Percentiles rank a stretch among this genome's conserved stretches.
Conservation (phyloP, 1,284 basidiomycete genomes). For the Omphalotus olearius region DNA sequence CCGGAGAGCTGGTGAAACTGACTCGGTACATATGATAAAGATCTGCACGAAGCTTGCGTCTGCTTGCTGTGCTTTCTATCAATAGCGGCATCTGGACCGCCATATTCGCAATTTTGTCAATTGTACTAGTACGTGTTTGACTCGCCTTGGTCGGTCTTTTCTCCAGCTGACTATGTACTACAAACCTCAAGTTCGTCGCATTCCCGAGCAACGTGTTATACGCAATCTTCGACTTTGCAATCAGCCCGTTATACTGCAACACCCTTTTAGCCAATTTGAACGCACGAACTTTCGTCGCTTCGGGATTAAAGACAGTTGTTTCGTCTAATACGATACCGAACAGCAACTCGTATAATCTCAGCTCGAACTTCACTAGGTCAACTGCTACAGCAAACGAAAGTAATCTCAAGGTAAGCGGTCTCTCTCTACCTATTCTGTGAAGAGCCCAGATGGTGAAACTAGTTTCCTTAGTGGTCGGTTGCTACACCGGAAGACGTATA, state of each 20-base stretch:
- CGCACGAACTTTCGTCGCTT: background rate
- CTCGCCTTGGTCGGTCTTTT: background rate
- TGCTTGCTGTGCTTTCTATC: background rate
- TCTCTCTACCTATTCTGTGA: too few species aligned
- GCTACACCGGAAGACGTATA: too few species aligned
- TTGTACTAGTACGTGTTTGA: background rate
- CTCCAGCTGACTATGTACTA: background rate
- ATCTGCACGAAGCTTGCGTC: background rate
- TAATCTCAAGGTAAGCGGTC: too few species aligned
- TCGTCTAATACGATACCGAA: too few species aligned
- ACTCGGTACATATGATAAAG: background rate
- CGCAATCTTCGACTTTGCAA: background rate
- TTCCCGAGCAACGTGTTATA: background rate
- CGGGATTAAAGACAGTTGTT: too few species aligned
- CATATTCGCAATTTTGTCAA: background rate
- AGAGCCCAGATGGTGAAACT: too few species aligned
- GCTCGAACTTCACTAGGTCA: too few species aligned
- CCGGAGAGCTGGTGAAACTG: background rate
- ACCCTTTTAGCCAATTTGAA: background rate
- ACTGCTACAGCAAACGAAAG: too few species aligned
- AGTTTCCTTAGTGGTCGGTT: too few species aligned
- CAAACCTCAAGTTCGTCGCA: background rate
- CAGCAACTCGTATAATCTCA: too few species aligned
- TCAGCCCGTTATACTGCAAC: background rate
- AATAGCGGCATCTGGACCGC: background rate